A percentile compares a stretch with the other conserved stretches of the same genome.
Evolutionary conservation across 148 eudicot genomes (phyloP).

Genomic region (Amaranthus palmeri): DNA sequence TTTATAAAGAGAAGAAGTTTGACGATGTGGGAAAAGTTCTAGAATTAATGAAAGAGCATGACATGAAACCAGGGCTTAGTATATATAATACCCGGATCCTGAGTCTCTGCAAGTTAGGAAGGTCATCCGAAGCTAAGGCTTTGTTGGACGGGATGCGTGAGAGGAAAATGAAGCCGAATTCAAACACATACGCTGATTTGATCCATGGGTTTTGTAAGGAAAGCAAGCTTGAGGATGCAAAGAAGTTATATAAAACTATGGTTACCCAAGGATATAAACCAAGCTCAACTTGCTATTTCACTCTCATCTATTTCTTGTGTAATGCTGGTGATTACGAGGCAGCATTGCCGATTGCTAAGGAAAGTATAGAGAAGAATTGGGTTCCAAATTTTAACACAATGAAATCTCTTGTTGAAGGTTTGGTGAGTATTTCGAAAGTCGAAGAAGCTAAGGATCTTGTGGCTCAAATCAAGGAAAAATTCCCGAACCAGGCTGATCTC

Average conservation of each 20-base stretch:
- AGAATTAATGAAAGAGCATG: conserved; percentile 52
- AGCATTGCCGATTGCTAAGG: conserved; percentile 50
- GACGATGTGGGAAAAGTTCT: conserved; percentile 75
- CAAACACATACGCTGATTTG: conserved; percentile 44
- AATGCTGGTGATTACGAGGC: conserved; percentile 62
- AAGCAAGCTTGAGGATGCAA: conserved; percentile 73
- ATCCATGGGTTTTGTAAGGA: conserved; percentile 77
- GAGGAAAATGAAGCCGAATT: conserved; percentile 52
- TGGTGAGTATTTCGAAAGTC: conserved; percentile 52
- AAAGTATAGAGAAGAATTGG: conserved; percentile 64
- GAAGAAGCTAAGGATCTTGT: conserved; percentile 74
- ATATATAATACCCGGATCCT: conserved; percentile 61
- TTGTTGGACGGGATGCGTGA: conserved; percentile 63
- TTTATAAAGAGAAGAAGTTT: conserved; percentile 71
- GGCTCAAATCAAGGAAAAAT: conserved; percentile 57
- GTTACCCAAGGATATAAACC: conserved; percentile 39
- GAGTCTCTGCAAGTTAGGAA: conserved; percentile 77
- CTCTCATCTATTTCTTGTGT: conserved; percentile 54
- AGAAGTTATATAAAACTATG: conserved; percentile 53
- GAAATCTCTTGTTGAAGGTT: conserved; percentile 73
- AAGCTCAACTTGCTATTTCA: conserved; percentile 53
- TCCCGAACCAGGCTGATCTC: conserved; percentile 42
- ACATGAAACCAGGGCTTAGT: conserved; percentile 35
- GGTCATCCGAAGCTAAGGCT: conserved; percentile 68
- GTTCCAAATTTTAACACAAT: conserved; percentile 64